Conservation (phyloP, 768 basidiomycete genomes). For the Tulasnella sp. region DNA sequence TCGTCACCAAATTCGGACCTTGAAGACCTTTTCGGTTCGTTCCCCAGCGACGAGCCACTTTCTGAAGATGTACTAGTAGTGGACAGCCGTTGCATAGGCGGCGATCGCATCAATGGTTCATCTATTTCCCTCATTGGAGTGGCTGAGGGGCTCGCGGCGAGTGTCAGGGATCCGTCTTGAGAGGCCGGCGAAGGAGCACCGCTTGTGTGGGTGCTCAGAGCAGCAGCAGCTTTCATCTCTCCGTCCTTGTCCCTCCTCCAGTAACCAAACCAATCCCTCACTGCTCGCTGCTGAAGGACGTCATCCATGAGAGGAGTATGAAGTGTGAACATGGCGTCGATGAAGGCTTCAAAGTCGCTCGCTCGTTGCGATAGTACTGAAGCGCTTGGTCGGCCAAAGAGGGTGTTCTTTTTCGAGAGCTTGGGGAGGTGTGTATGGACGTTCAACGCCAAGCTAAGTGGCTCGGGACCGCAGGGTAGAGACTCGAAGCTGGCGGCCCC, state of each 20-base stretch:
- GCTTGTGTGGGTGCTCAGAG: too few relatives aligned
- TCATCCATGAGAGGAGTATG: constrained; percentile 10
- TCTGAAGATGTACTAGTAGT: neutral
- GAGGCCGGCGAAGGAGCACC: too few relatives aligned
- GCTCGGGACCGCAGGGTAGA: constrained; percentile 12
- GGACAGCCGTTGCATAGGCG: neutral
- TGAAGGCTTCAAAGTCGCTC: constrained; percentile 4
- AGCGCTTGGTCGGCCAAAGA: constrained; percentile 9
- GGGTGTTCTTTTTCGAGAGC: constrained; percentile 11
- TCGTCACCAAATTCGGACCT: constrained; percentile 6
- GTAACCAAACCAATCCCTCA: constrained; percentile 15
- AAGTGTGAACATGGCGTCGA: constrained; percentile 11
- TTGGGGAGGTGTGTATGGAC: constrained; percentile 12
- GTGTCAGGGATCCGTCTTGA: too few relatives aligned
- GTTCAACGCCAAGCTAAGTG: constrained; percentile 1
- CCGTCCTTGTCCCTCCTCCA: constrained; percentile 12
- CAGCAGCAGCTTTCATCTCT: neutral
- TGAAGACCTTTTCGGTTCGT: neutral
- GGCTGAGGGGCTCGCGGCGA: too few relatives aligned
- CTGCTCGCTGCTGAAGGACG: neutral
- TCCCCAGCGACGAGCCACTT: constrained; percentile 4
- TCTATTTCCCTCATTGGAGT: too few relatives aligned
- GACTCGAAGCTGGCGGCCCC: constrained; percentile 13
- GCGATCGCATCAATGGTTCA: too few relatives aligned
- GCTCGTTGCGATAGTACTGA: constrained; percentile 1